These are phyloP conservation scores for Hibiscus tridactylites DNA, from an alignment of 345 rosid species.

Conservation along the genomic window DNA sequence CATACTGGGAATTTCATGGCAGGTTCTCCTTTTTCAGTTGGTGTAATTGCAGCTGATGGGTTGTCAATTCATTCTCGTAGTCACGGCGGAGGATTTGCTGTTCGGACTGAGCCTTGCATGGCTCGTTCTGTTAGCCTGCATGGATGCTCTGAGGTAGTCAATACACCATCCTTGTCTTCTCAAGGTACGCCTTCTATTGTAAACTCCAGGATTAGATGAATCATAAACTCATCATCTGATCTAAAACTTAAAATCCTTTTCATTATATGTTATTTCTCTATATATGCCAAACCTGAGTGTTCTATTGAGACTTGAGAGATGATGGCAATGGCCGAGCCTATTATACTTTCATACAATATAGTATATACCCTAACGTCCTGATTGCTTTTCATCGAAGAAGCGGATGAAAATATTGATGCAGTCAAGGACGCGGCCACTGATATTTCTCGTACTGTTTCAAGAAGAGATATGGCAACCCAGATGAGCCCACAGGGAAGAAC, in stretches of 20 bases:
- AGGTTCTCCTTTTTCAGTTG: conserved; percentile 71
- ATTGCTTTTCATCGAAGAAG: conserved; percentile 16
- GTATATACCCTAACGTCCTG: conserved; percentile 7
- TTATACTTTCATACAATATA: not conserved
- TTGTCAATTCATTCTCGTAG: conserved; percentile 32
- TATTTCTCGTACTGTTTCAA: conserved; percentile 54
- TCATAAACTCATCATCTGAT: too few species aligned
- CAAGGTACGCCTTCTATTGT: conserved; percentile 32
- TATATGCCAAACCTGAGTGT: not conserved
- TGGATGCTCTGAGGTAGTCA: conserved; percentile 64
- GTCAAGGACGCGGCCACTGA: conserved; percentile 49
- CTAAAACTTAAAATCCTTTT: not conserved
- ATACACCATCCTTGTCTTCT: conserved; percentile 27
- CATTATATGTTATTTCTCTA: too few species aligned
- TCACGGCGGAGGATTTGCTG: conserved; percentile 33
- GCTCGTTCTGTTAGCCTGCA: conserved; percentile 88
- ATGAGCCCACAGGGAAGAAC: conserved; percentile 85
- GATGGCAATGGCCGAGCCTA: not conserved
- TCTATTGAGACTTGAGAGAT: too few species aligned
- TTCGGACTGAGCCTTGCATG: conserved; percentile 50
- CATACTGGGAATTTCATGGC: conserved; percentile 35
- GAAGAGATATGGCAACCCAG: conserved; percentile 96
- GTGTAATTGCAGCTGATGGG: conserved; percentile 47
- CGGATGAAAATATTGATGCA: conserved; percentile 43
- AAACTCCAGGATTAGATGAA: not conserved